phyloP scores from a whole-genome alignment of 257 asterid genomes.

The Oldenlandia corymbosa region DNA sequence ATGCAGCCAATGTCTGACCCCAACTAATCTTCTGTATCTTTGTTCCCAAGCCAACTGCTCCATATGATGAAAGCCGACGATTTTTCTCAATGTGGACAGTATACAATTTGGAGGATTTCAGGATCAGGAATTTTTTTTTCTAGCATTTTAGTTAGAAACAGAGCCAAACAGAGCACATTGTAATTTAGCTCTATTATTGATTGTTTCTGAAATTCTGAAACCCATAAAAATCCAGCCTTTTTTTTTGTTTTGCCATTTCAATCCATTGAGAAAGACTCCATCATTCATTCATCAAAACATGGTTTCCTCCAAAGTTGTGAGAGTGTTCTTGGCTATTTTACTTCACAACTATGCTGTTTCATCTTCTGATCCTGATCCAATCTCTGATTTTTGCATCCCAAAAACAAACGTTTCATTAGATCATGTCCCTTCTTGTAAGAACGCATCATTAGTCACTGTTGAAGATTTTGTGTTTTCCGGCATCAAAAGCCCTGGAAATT shows the following conservation, averaged over 20 bases:
- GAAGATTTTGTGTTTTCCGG: constrained; percentile 62
- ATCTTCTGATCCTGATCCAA: constrained; percentile 67
- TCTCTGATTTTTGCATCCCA: constrained; percentile 72
- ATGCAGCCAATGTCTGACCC: constrained; percentile 15
- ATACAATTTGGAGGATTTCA: too few relatives aligned
- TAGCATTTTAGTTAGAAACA: constrained; percentile 12
- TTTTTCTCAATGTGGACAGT: too few relatives aligned
- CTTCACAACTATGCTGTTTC: constrained; percentile 20
- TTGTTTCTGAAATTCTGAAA: too few relatives aligned
- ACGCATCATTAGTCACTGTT: constrained; percentile 47
- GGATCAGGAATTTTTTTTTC: too few relatives aligned
- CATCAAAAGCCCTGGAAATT: constrained; percentile 36
- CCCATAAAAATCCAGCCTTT: neutral
- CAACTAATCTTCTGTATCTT: constrained; percentile 31
- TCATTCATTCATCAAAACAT: constrained; percentile 34
- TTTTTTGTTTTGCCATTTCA: constrained; percentile 8
- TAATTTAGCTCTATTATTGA: too few relatives aligned
- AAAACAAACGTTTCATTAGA: constrained; percentile 41
- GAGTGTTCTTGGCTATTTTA: constrained; percentile 24
- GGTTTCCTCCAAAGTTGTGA: constrained; percentile 10
- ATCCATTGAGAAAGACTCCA: constrained; percentile 15
- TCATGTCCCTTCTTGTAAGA: constrained; percentile 60
- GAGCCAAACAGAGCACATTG: too few relatives aligned
- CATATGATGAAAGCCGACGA: neutral
- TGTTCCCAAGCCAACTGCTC: constrained; percentile 32